Conservation (phyloP, 805 yeast species). For the Scheffersomyces lignosus region DNA sequence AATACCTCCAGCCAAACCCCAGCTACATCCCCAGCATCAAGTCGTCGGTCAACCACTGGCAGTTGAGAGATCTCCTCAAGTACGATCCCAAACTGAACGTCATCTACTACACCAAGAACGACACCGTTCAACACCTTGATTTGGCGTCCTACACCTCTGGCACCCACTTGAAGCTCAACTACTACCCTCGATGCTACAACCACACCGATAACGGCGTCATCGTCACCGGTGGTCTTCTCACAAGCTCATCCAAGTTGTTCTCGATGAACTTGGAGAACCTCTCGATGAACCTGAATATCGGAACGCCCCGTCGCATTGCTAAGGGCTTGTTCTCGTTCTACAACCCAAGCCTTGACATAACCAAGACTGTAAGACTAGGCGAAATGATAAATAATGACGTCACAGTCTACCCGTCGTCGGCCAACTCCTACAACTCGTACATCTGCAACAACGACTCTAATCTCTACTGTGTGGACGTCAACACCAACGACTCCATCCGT, state of each 20-base stretch:
- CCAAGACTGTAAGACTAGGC: constrained; percentile 62
- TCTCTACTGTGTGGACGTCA: constrained; percentile 63
- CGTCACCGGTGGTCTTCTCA: constrained; percentile 49
- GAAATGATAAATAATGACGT: constrained; percentile 84
- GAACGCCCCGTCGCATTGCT: constrained; percentile 28
- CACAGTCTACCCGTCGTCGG: constrained; percentile 42
- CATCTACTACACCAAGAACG: constrained; percentile 60
- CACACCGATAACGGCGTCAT: constrained; percentile 49
- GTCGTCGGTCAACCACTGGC: constrained; percentile 64
- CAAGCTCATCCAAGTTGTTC: constrained; percentile 36
- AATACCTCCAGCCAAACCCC: constrained; percentile 37
- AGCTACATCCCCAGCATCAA: constrained; percentile 30
- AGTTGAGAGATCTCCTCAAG: constrained; percentile 72
- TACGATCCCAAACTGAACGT: constrained; percentile 41
- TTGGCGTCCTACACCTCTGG: constrained; percentile 7
- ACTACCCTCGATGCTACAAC: constrained; percentile 70
- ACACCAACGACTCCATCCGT: constrained; percentile 43
- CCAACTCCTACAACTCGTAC: constrained; percentile 51
- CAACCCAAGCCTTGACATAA: constrained; percentile 48
- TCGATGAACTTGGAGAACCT: constrained; percentile 24
- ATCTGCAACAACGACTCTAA: constrained; percentile 84
- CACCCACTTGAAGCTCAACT: constrained; percentile 52
- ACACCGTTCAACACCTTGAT: constrained; percentile 37
- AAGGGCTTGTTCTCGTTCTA: constrained; percentile 67
- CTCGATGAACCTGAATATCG: constrained; percentile 4